Percentiles rank a stretch among this genome's conserved stretches.
Evolutionary conservation across 768 basidiomycete genomes (phyloP).

Genomic region (Naganishia antarctica): DNA sequence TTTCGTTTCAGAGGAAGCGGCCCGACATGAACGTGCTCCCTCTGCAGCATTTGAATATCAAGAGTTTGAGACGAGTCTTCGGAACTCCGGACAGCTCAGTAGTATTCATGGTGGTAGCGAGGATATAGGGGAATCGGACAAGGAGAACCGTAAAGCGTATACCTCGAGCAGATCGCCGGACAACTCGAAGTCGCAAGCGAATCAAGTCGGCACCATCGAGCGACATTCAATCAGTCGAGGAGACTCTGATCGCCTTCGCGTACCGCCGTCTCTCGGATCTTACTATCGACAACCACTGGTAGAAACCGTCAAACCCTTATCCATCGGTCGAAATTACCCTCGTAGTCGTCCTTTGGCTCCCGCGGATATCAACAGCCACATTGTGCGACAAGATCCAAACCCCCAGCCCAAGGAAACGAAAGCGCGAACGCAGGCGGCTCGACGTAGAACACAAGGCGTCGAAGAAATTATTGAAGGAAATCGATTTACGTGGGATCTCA

Average conservation of each 20-base stretch:
- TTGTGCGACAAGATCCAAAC: neutral
- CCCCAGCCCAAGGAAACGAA: neutral
- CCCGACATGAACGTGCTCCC: neutral
- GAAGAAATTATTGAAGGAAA: too few species aligned
- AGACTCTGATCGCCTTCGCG: neutral
- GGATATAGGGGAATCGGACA: neutral
- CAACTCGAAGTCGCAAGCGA: neutral
- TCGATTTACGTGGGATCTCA: neutral
- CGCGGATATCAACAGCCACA: neutral
- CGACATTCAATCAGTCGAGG: neutral
- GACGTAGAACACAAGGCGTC: neutral
- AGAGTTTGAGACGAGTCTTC: slow-evolving; percentile 19
- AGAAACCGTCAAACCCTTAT: slow-evolving; percentile 4
- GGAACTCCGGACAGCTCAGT: neutral
- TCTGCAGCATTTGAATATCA: slow-evolving; percentile 26
- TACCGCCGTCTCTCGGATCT: neutral
- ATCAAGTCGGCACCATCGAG: neutral
- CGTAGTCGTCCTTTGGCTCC: neutral
- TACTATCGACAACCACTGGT: neutral
- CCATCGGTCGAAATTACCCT: slow-evolving; percentile 13
- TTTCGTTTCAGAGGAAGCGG: neutral
- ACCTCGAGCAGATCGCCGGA: neutral
- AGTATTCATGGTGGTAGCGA: neutral
- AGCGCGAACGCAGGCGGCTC: neutral
- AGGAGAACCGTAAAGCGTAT: neutral